Evolutionary conservation across 805 yeast genomes (phyloP), one percentile per base, ranked within the genome.

Genomic region (Danielia reshetovae): DNA sequence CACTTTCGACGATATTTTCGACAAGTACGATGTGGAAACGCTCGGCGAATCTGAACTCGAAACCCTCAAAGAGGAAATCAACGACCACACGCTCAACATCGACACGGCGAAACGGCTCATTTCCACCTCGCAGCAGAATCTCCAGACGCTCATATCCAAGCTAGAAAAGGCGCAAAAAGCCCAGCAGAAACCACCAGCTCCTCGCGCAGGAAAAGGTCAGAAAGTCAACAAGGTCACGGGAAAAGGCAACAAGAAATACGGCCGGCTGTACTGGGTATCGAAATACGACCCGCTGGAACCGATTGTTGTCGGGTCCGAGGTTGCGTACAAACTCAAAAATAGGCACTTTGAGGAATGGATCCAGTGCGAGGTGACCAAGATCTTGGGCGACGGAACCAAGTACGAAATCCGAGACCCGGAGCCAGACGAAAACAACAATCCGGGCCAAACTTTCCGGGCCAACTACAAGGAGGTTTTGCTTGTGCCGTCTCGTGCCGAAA

Each of bases 321-420:
- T 93, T 0, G 97, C 97, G 1, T 90, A 81, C 63, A 80, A 81
- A 54, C 73, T 88, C 16, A 72, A 72, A 40, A 79, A 75, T 48
- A 70, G 82, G 25, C 82, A 80, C 30, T 70, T 76, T n/a, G 89
- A 82, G 32, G 97, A 90, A 54, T 93, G 98, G 98, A 87, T 93
- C 48, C 96, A 86, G 56, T 93, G 98, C 63, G 87, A 84, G 51
- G 95, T 93, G 11, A 74, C 81, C 18, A 79, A 76, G 46, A 78
- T 90, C 3, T 60, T 78, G n/a, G 76, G 77, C 1, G 95, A 86
- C 45, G 90, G 93, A 1, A 64, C 51, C 34, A 44, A 51, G 47
- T 88, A 81, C 55, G 97, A 93, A 59, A 89, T 93, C n/a, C 77
- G 86, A 48, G 98, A 93, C 57, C 96, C 97, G 0, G 98, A 93